phyloP scores from a whole-genome alignment of 257 asterid species.

The Striga asiatica region DNA sequence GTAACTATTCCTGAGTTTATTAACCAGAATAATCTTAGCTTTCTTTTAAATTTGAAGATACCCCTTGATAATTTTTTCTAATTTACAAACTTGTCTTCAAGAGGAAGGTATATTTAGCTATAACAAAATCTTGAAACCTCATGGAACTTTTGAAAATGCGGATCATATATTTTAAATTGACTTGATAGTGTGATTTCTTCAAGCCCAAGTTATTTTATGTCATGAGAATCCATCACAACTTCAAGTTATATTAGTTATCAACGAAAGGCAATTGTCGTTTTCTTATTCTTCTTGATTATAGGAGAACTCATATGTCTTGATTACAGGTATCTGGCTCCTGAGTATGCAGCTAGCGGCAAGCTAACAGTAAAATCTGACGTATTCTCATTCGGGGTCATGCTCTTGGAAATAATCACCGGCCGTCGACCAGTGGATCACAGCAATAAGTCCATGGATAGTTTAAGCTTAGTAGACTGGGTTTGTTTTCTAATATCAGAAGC shows the following conservation, averaged over 20 bases:
- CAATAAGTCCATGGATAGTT: constrained; percentile 43
- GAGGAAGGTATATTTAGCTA: not conserved
- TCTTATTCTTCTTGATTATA: not conserved
- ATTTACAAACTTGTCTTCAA: not conserved
- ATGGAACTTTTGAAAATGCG: no score
- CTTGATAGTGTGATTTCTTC: no score
- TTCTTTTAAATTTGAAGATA: not conserved
- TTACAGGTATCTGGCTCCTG: constrained; percentile 69
- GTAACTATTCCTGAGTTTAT: no score
- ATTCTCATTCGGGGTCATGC: constrained; percentile 82
- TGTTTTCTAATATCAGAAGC: constrained; percentile 2
- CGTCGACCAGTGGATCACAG: constrained; percentile 53
- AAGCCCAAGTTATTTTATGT: no score
- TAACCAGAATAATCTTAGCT: not conserved
- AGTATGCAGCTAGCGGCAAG: constrained; percentile 78
- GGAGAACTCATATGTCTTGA: not conserved
- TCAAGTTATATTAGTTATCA: no score
- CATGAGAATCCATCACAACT: no score
- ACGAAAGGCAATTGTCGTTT: no score
- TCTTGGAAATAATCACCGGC: constrained; percentile 68
- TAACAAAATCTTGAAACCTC: not conserved
- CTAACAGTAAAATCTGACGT: constrained; percentile 66
- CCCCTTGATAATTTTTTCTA: not conserved
- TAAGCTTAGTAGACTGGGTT: constrained; percentile 73
- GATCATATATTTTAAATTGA: no score